Base-by-base conservation (phyloP, 2,329 filamentous ascomycete genomes). In the Claviceps spartinae region DNA sequence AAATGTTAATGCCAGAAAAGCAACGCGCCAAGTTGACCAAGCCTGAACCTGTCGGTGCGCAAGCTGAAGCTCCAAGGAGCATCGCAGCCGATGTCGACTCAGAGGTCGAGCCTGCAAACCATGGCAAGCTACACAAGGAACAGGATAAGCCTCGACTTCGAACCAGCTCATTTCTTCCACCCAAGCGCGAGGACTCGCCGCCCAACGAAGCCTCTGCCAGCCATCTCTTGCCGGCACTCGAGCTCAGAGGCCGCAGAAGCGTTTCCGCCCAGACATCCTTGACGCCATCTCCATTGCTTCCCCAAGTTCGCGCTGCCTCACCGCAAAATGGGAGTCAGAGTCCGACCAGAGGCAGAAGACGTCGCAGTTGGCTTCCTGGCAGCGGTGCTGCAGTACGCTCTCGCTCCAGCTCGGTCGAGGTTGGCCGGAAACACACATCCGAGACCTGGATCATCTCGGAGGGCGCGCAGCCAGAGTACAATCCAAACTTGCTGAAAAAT, bases 391-490 rank as follows among this genome's bases (percentile, higher is more conserved):
- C 30, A 11, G 9, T 34, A 16, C 65, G 75, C 53, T 77, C 76
- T 34, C 71, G 77, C 49, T 75, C 76, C 13, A 73, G 71, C 52
- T 80, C 78, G 5, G 52, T 62, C 9, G 67, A 70, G 11, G 59
- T 63, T 22, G 59, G 52, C 13, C 51, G 55, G 4, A 30, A 49
- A 20, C 55, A 49, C 52, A 60, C 55, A 13, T 55, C 59, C 26
- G 65, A 65, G 13, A 74, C 78, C 2, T 83, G 80, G 80, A 69
- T 82, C 41, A 66, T 82, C 56, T 67, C 72, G 2, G 73, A 76
- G 7, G 74, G 75, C 49, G 67, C 67, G 44, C 70, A 69, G 20
- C 69, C 70, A 13, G 78, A 83, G 50, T 83, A 83, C 61, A 81
- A 78, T 60, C 68, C 74, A 0, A 61, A 68, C 6, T 71, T 72